Evolutionary conservation across 176 grass and related monocot genomes (phyloP).

Genomic region (Poa pratensis): DNA sequence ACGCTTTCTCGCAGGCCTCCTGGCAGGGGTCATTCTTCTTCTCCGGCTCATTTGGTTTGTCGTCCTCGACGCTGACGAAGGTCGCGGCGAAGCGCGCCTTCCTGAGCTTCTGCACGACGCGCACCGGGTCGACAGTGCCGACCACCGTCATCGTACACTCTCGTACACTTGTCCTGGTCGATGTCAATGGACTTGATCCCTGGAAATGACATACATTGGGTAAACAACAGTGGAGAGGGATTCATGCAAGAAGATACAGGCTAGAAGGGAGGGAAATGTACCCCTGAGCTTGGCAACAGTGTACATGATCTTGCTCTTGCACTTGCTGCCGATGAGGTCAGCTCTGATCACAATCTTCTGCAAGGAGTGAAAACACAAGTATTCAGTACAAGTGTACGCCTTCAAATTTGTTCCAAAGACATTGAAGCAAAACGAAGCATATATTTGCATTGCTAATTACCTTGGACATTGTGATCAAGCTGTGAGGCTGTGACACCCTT

Average conservation of each 20-base stretch:
- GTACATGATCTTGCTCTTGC: constrained; percentile 47
- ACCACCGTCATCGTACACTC: constrained; percentile 74
- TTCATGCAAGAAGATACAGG: neutral
- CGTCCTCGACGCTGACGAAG: constrained; percentile 51
- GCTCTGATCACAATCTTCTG: constrained; percentile 67
- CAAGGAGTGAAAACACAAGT: neutral
- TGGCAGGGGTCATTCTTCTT: constrained; percentile 48
- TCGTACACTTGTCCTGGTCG: constrained; percentile 57
- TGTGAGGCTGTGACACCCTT: neutral
- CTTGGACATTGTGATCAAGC: constrained; percentile 45
- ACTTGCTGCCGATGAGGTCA: constrained; percentile 39
- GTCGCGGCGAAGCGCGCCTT: constrained; percentile 38
- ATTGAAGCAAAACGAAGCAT: neutral
- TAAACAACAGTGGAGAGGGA: neutral
- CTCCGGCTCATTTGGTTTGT: constrained; percentile 47
- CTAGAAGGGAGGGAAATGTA: neutral
- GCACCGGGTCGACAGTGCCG: constrained; percentile 51
- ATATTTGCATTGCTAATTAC: constrained; percentile 7
- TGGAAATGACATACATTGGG: constrained; percentile 14
- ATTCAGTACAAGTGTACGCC: neutral
- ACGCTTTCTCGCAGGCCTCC: constrained; percentile 47
- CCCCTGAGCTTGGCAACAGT: constrained; percentile 51
- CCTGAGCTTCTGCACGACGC: constrained; percentile 44
- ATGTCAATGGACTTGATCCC: constrained; percentile 60
- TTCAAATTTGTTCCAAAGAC: neutral